A percentile compares a stretch with the other conserved stretches of the same genome.
These are phyloP conservation scores for Fusarium zealandicum DNA, from an alignment of 2,329 filamentous ascomycete species.

Conservation along the genomic window DNA sequence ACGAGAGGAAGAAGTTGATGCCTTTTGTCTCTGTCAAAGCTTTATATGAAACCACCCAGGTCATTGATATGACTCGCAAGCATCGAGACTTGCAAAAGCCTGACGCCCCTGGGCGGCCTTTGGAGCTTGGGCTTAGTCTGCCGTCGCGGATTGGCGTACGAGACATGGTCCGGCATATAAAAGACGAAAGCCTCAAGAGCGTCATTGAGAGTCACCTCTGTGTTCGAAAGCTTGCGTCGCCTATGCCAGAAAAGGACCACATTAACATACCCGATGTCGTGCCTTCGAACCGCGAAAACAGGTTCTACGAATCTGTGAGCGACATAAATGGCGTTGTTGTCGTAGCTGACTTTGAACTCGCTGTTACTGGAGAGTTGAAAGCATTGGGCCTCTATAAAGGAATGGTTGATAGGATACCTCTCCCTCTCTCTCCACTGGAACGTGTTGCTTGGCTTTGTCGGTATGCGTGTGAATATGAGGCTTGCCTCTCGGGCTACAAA, in stretches of 20 bases:
- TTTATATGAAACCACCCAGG: conserved; percentile 25
- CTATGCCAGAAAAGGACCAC: conserved; percentile 6
- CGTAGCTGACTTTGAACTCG: conserved; percentile 38
- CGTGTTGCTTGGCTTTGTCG: conserved; percentile 38
- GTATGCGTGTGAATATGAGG: conserved; percentile 39
- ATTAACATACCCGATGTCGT: conserved; percentile 33
- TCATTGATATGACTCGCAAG: conserved; percentile 5
- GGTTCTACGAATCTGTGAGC: conserved; percentile 38
- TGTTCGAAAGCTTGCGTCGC: conserved; percentile 12
- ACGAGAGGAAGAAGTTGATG: conserved; percentile 27
- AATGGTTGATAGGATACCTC: not conserved
- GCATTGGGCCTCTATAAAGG: conserved; percentile 12
- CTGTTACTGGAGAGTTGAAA: conserved; percentile 22
- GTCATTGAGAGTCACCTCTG: conserved; percentile 25
- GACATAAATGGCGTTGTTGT: conserved; percentile 42
- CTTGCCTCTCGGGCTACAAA: conserved; percentile 32
- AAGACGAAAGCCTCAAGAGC: conserved; percentile 30
- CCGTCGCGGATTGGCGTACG: conserved; percentile 14
- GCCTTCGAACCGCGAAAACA: conserved; percentile 9
- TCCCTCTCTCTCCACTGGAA: too few species aligned
- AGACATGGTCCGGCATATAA: conserved; percentile 38
- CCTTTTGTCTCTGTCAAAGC: conserved; percentile 34
- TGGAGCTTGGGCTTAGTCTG: conserved; percentile 23
- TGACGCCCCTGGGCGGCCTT: conserved; percentile 13
- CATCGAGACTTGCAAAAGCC: conserved; percentile 1